Percentiles rank a stretch among this genome's conserved stretches.
phyloP scores from a whole-genome alignment of 257 asterid genomes.

The Thymus mandschuricus region DNA sequence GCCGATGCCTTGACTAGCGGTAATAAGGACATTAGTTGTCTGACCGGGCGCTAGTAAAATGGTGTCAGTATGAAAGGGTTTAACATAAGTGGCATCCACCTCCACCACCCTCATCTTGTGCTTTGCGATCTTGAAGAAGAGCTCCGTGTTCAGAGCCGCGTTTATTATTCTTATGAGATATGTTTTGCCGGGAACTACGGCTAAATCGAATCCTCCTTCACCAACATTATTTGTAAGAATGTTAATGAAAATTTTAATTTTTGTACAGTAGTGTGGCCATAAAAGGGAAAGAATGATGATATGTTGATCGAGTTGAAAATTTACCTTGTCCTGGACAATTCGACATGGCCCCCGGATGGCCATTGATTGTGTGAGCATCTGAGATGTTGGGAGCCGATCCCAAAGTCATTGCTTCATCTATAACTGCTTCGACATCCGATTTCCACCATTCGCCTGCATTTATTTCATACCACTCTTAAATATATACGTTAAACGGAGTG shows the following conservation, averaged over 20 bases:
- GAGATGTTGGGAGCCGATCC: slow-evolving; percentile 64
- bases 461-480: no score
- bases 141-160: slow-evolving; percentile 39
- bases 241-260: no score
- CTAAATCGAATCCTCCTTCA: slow-evolving; percentile 29
- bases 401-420: slow-evolving; percentile 46
- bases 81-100: slow-evolving; percentile 46
- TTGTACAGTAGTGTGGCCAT: no score
- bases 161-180: slow-evolving; percentile 38
- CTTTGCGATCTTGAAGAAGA: slow-evolving; percentile 37
- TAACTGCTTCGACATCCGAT: slow-evolving; percentile 60
- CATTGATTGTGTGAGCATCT: slow-evolving; percentile 68
- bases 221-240: neutral
- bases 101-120: slow-evolving; percentile 41
- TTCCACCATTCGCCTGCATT: slow-evolving; percentile 71
- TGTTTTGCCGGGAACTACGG: slow-evolving; percentile 25
- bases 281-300: no score
- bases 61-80: slow-evolving; percentile 37
- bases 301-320: neutral
- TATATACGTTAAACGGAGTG: no score
- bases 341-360: slow-evolving; percentile 47
- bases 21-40: slow-evolving; percentile 49
- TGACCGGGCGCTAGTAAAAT: slow-evolving; percentile 61
- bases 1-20: slow-evolving; percentile 32
- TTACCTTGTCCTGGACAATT: slow-evolving; percentile 39